Percentiles rank a stretch among this genome's conserved stretches.
Conservation (phyloP, 257 asterid genomes). For the Mitragyna speciosa region DNA sequence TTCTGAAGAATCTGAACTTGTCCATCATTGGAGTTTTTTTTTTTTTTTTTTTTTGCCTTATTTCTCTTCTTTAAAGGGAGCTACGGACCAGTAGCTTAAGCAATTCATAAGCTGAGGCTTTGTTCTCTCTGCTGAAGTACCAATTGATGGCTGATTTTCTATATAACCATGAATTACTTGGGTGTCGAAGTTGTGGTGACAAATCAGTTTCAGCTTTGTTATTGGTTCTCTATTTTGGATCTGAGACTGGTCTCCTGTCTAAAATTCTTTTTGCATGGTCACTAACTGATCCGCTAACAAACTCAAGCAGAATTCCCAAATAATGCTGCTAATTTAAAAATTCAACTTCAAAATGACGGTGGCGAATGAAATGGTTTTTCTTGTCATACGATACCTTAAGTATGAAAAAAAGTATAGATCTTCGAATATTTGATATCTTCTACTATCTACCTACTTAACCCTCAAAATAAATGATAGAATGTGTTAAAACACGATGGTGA, state of each 20-base stretch:
- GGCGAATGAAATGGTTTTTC: neutral
- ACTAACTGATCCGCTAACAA: neutral
- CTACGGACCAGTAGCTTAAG: neutral
- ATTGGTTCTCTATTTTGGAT: neutral
- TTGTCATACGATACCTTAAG: neutral
- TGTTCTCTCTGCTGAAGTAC: neutral
- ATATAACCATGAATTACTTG: neutral
- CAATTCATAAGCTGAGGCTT: neutral
- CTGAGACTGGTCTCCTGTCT: neutral
- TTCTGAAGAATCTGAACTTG: neutral
- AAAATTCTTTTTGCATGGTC: neutral
- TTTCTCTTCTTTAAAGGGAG: neutral
- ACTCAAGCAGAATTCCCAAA: neutral
- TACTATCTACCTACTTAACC: neutral
- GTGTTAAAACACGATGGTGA: constrained; percentile 1
- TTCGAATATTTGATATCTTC: neutral
- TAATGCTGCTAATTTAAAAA: neutral
- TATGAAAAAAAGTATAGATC: neutral
- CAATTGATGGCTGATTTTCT: neutral
- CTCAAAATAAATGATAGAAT: neutral
- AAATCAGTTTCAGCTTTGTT: neutral
- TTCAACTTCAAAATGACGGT: neutral
- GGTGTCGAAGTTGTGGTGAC: too few relatives aligned
- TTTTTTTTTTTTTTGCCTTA: neutral
- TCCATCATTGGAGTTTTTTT: neutral